Evolutionary conservation across 2,329 filamentous ascomycete genomes (phyloP), one percentile per base, ranked within the genome.

Genomic region (Fusarium siculi): DNA sequence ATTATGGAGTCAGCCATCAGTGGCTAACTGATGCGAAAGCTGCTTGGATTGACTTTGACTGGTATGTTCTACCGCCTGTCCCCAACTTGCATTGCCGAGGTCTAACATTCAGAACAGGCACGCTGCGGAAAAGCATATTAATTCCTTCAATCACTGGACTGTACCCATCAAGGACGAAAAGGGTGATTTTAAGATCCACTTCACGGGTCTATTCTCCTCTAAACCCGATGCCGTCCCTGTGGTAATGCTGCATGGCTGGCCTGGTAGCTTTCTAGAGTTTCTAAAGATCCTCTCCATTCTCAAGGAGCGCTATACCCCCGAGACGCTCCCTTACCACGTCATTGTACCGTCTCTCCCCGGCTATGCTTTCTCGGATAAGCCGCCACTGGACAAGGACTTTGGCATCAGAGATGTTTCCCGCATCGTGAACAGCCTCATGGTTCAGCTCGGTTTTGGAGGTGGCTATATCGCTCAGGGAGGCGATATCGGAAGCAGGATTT

Each of bases 21-120:
- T 68, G 65, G 65, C n/a, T 68, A 1, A 39, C 42, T 0, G 42
- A 68, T 23, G 65, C 63, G 8, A 68, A 68, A 19, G 55, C 19
- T 15, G 55, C 55, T 12, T 68, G 65, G 55, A 10, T 63, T 9
- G 28, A 63, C 3, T 68, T 68, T 19, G 42, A 68, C n/a, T 68
- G 65, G 63, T 68, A 36, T 34, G 30, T 39, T 1, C 2, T 0
- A 8, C 5, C 21, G 9, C 21, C 2, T 37, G 30, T 19, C 16
- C 3, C 9, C 8, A 11, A 28, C 0, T 19, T 15, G 16, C 1
- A 12, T 5, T 25, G n/a, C 39, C 5, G 18, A 21, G 28, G 23
- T 10, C 56, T 60, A 1, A 60, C 1, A 10, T 32, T n/a, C 10
- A 1, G 1, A 16, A 30, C n/a, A 68, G 65, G 65, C 55, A 37